These are phyloP conservation scores for Physcomitrellopsis africana DNA, from an alignment of 225 moss, liverwort and hornwort species.

Conservation along the genomic window DNA sequence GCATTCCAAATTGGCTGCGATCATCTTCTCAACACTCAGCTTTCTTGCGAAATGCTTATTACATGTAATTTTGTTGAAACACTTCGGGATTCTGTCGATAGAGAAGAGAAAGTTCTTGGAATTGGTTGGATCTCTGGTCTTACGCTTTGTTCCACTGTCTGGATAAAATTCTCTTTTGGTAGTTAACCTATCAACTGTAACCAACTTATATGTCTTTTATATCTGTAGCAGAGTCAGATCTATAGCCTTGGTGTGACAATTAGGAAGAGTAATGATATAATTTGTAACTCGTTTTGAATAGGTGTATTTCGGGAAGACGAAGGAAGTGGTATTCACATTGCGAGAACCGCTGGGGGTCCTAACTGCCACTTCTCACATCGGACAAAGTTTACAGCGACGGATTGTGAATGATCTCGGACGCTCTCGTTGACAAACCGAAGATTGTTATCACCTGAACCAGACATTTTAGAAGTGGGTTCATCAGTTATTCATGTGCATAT, in stretches of 20 bases:
- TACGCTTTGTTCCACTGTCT: not conserved
- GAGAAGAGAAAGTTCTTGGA: not conserved
- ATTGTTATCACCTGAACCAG: not conserved
- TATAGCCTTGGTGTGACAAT: constrained; percentile 5
- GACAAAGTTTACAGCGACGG: constrained; percentile 59
- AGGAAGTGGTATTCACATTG: constrained; percentile 70
- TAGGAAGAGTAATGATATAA: not conserved
- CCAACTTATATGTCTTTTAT: not conserved
- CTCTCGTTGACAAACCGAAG: constrained; percentile 15
- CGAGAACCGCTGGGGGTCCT: constrained; percentile 60
- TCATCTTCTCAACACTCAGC: constrained; percentile 4
- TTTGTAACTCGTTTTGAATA: constrained; percentile 31
- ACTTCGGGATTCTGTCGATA: not conserved
- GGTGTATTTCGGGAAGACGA: constrained; percentile 90
- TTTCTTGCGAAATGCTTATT: not conserved
- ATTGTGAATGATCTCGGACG: constrained; percentile 56
- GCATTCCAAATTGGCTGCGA: not conserved
- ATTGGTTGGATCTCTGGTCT: not conserved
- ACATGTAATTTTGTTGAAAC: not conserved
- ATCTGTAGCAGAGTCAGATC: not conserved
- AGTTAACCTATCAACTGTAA: not conserved
- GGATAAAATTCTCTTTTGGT: not conserved
- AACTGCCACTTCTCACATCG: constrained; percentile 50
- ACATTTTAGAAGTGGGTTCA: not conserved
- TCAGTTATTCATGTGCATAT: not conserved